Evolutionary conservation across 306 rosid species (phyloP).

Genomic region (Acacia melanoxylon): DNA sequence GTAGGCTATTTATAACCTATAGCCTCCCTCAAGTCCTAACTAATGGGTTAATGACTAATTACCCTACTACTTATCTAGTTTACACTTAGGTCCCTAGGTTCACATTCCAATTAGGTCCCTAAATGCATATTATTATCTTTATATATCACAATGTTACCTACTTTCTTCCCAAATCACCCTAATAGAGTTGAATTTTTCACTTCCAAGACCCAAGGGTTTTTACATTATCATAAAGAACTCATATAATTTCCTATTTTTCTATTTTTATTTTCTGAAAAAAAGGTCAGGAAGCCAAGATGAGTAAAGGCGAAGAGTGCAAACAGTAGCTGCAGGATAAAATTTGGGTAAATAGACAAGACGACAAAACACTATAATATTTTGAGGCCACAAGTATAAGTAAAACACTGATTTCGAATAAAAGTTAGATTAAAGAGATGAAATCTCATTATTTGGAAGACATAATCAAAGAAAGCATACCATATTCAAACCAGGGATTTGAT

Average conservation of each 20-base stretch:
- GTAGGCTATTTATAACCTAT: no score
- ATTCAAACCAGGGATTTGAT: slow-evolving; percentile 20
- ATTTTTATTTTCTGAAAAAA: not conserved
- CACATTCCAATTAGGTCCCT: no score
- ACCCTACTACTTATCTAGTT: no score
- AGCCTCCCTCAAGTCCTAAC: no score
- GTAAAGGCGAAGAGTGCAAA: not conserved
- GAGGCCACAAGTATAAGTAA: not conserved
- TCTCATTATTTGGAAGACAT: slow-evolving; percentile 5
- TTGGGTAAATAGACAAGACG: not conserved
- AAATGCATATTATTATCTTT: no score
- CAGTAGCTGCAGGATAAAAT: not conserved
- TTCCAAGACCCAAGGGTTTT: not conserved
- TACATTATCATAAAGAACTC: not conserved
- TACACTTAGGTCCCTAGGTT: no score
- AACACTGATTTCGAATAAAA: not conserved
- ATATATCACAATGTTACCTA: no score
- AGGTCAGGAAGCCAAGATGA: not conserved
- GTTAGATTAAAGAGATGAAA: slow-evolving; percentile 17
- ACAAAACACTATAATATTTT: not conserved
- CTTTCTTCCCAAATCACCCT: not conserved
- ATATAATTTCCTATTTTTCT: not conserved
- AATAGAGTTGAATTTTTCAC: not conserved
- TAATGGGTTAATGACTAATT: no score
- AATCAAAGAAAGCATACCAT: slow-evolving; percentile 3